A percentile compares a stretch with the other conserved stretches of the same genome.
phyloP scores from a whole-genome alignment of 2,329 filamentous ascomycete genomes.

The Botrytis fragariae region DNA sequence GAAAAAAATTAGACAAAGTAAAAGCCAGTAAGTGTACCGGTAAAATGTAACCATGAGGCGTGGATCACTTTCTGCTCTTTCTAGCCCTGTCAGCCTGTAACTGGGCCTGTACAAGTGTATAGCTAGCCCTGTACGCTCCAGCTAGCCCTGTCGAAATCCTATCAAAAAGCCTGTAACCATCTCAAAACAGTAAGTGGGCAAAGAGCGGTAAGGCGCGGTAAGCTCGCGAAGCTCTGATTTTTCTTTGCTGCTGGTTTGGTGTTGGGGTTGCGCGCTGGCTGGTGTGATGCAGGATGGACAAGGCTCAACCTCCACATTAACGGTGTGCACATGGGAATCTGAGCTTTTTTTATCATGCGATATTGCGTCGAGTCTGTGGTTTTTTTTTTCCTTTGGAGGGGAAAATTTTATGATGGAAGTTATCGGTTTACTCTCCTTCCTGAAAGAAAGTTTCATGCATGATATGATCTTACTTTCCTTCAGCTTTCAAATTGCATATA shows the following conservation, averaged over 20 bases:
- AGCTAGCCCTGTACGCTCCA: background rate
- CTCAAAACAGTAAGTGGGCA: slow-evolving; percentile 3
- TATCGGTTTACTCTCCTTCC: background rate
- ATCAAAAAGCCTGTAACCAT: background rate
- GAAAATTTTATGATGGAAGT: background rate
- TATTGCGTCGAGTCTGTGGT: background rate
- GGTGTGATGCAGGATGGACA: background rate
- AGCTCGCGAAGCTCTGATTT: background rate
- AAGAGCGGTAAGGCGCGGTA: slow-evolving; percentile 8
- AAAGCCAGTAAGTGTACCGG: slow-evolving; percentile 1
- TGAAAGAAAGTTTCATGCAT: background rate
- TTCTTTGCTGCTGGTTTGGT: background rate
- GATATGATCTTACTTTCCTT: background rate
- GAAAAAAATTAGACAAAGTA: background rate
- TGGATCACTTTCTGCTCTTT: background rate
- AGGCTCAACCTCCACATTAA: background rate
- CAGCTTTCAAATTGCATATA: background rate
- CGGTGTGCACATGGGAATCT: slow-evolving; percentile 2
- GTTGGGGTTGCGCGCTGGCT: slow-evolving; percentile 4
- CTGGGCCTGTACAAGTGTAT: slow-evolving; percentile 1
- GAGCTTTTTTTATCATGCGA: background rate
- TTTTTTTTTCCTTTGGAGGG: background rate
- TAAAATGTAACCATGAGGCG: slow-evolving; percentile 3
- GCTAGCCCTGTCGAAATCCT: background rate
- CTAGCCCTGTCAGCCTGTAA: background rate